Conservation (phyloP, 129 eudicot species). For the Helianthus annuus region DNA sequence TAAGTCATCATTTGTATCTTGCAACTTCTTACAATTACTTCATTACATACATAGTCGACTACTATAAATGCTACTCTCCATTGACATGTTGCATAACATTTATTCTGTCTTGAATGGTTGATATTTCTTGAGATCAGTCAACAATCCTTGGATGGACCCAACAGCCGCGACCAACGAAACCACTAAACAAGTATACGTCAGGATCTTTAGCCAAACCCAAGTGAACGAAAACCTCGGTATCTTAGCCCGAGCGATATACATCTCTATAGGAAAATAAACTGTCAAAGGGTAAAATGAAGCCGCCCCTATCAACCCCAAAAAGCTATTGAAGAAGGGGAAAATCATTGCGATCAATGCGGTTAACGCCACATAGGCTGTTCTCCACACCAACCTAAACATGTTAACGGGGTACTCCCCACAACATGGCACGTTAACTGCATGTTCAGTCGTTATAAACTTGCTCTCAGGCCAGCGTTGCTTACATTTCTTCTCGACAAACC, state of each 20-base stretch:
- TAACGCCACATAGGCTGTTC: constrained; percentile 61
- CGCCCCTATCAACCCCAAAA: constrained; percentile 89
- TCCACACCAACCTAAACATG: constrained; percentile 82
- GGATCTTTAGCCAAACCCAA: constrained; percentile 72
- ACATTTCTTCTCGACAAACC: constrained; percentile 58
- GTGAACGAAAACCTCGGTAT: constrained; percentile 68
- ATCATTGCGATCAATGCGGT: constrained; percentile 78
- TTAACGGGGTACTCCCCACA: constrained; percentile 47
- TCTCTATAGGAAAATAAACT: constrained; percentile 82
- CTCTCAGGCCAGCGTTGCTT: constrained; percentile 64
- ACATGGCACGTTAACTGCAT: constrained; percentile 44
- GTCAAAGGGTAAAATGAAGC: constrained; percentile 85
- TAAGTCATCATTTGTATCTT: background rate
- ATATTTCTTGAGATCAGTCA: constrained; percentile 48
- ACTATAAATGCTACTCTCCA: background rate
- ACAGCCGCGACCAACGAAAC: constrained; percentile 80
- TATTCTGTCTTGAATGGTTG: constrained; percentile 59
- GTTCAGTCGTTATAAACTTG: constrained; percentile 58
- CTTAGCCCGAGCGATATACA: constrained; percentile 72
- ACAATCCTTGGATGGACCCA: constrained; percentile 81
- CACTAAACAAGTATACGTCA: constrained; percentile 62
- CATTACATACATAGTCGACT: constrained; percentile 8
- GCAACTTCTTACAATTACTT: constrained; percentile 16
- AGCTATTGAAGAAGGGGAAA: constrained; percentile 84
- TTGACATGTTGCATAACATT: background rate